phyloP scores from a whole-genome alignment of 1,139 yeast species.

The Groenewaldozyma auringiensis region DNA sequence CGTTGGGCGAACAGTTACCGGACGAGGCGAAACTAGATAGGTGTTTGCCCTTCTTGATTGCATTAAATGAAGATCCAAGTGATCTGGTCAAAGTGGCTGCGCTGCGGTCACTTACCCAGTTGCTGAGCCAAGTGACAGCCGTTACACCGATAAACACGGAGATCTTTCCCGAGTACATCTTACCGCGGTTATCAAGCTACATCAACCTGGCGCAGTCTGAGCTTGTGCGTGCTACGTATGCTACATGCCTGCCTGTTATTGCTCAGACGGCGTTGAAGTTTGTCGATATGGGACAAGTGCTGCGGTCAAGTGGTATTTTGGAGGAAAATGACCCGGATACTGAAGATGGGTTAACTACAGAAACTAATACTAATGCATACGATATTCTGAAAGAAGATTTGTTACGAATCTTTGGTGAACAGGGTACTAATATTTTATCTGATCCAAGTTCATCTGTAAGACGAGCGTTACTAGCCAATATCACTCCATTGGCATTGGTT shows the following conservation, averaged over 20 bases:
- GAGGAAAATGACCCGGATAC: slow-evolving; percentile 36
- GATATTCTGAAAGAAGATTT: slow-evolving; percentile 30
- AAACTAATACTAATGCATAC: slow-evolving; percentile 20
- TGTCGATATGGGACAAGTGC: slow-evolving; percentile 55
- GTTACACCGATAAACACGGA: slow-evolving; percentile 70
- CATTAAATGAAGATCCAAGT: slow-evolving; percentile 46
- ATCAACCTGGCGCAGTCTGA: slow-evolving; percentile 33
- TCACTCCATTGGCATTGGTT: slow-evolving; percentile 68
- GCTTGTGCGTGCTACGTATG: slow-evolving; percentile 58
- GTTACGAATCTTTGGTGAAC: slow-evolving; percentile 43
- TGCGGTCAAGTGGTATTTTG: slow-evolving; percentile 39
- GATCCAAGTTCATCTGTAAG: slow-evolving; percentile 62
- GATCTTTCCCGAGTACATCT: slow-evolving; percentile 70
- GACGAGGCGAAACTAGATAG: slow-evolving; percentile 86
- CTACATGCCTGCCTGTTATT: slow-evolving; percentile 62
- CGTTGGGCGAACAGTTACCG: slow-evolving; percentile 64
- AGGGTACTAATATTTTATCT: slow-evolving; percentile 59
- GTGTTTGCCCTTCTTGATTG: slow-evolving; percentile 68
- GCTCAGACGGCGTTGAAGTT: slow-evolving; percentile 58
- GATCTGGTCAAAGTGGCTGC: slow-evolving; percentile 49
- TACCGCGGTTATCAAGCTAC: slow-evolving; percentile 58
- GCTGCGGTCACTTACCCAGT: slow-evolving; percentile 37
- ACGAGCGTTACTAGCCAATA: slow-evolving; percentile 57
- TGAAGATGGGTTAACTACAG: slow-evolving; percentile 32
- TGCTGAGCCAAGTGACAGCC: slow-evolving; percentile 56